Percentiles rank a stretch among this genome's conserved stretches.
phyloP scores from a whole-genome alignment of 2,329 filamentous ascomycete species.

The Sclerotinia minor region DNA sequence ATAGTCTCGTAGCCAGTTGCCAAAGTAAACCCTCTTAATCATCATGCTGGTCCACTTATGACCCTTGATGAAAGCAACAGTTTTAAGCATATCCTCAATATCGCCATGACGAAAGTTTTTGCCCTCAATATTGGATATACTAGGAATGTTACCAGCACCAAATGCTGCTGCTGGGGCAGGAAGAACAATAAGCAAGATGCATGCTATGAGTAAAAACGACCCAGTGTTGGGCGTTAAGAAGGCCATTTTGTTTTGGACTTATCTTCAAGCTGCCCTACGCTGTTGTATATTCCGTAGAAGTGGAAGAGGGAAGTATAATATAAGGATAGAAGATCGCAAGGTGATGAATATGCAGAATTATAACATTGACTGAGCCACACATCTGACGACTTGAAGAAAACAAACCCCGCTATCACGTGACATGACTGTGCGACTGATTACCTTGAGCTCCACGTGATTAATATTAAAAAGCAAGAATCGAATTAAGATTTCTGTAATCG shows the following conservation, averaged over 20 bases:
- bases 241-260: constrained; percentile 30
- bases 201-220: constrained; percentile 50
- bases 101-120: constrained; percentile 73
- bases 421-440: background rate
- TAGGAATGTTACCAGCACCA: constrained; percentile 71
- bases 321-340: background rate
- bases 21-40: constrained; percentile 78
- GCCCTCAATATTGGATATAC: constrained; percentile 58
- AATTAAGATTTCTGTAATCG: constrained; percentile 2
- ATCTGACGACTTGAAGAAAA: constrained; percentile 18
- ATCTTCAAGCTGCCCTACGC: background rate
- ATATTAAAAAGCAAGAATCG: background rate
- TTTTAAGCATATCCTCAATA: constrained; percentile 80
- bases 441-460: fast-evolving
- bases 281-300: background rate
- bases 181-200: constrained; percentile 56
- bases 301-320: background rate
- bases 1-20: constrained; percentile 84
- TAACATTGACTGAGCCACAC: constrained; percentile 22
- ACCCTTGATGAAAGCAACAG: constrained; percentile 71
- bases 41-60: constrained; percentile 84
- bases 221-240: constrained; percentile 29
- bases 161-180: constrained; percentile 61
- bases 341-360: background rate
- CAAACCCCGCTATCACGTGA: constrained; percentile 22